Base-by-base conservation (phyloP, 164 flowering plant species). In the Annona squamosa region DNA sequence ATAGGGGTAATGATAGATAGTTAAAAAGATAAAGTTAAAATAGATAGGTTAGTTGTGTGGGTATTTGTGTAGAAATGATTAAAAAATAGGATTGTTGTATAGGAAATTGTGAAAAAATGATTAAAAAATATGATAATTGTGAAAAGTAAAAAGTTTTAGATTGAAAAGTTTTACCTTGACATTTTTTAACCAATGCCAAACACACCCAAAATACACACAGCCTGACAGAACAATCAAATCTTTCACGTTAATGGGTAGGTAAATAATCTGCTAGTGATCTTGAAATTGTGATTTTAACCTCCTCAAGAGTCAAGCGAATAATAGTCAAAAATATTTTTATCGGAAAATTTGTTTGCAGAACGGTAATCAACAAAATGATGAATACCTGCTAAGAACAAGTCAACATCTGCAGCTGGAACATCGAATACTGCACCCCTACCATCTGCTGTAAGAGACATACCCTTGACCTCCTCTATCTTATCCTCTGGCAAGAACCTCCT, bases 371-470 rank as follows among this genome's bases (percentile, higher is more conserved):
- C 7, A 5, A 46, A 17, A 18, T 45, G 61, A 48, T 48, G 16
- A 10, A 46, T 86, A 90, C 97, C 99, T 74, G 84, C 80, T 65
- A 93, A 86, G 77, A 84, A 90, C 16, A 79, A 68, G 74, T 91
- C 91, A 76, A 91, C 67, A 79, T 95, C 93, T 71, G 74, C 89
- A 71, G 72, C 75, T 16, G 92, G 77, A 69, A 95, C 97, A 82
- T 93, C 99, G 81, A 95, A 93, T 10, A 95, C 97, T 3, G 93
- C 98, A 78, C 97, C 98, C 5, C 43, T 86, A 41, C 93, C 93
- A 81, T 93, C 95, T 78, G 90, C 90, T 2, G 98, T 93, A 64
- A 95, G 87, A 46, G 91, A 65, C 77, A 93, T 77, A 72, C 98
- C 99, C 74, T 85, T 83, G 59, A 95, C 78, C 4, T 82, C 72